These are phyloP conservation scores for Hansenula lynferdii DNA, from an alignment of 1,139 yeast genomes.

Conservation along the genomic window DNA sequence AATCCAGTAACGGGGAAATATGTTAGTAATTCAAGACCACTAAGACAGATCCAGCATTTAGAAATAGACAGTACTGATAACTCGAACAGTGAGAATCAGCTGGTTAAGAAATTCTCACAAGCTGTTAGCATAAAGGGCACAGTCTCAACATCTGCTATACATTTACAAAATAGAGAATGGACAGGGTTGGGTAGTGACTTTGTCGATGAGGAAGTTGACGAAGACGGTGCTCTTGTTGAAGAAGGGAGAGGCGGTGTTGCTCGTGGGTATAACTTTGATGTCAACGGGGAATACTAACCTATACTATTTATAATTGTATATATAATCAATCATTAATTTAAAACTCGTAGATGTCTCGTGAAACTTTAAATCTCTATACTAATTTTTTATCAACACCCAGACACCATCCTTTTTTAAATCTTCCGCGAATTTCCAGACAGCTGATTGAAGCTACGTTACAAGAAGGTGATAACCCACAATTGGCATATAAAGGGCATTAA, in stretches of 20 bases:
- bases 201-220: conserved; percentile 38
- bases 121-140: conserved; percentile 68
- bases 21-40: conserved; percentile 66
- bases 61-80: conserved; percentile 40
- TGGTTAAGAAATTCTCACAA: conserved; percentile 56
- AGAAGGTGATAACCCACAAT: too few species aligned
- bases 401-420: neutral
- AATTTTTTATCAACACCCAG: too few species aligned
- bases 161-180: conserved; percentile 75
- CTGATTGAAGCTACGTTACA: too few species aligned
- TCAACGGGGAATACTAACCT: conserved; percentile 3
- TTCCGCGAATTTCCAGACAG: too few species aligned
- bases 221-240: conserved; percentile 68
- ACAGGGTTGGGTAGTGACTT: conserved; percentile 89
- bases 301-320: neutral
- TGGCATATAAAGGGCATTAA: too few species aligned
- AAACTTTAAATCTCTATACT: too few species aligned
- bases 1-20: conserved; percentile 84
- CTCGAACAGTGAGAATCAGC: conserved; percentile 28
- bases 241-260: conserved; percentile 88
- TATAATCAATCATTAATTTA: neutral
- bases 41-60: conserved; percentile 62
- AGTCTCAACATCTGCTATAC: conserved; percentile 83
- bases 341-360: too few species aligned
- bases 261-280: conserved; percentile 54